Evolutionary conservation across 345 rosid genomes (phyloP), one percentile per base, ranked within the genome.

Genomic region (Rhizophora mangle): DNA sequence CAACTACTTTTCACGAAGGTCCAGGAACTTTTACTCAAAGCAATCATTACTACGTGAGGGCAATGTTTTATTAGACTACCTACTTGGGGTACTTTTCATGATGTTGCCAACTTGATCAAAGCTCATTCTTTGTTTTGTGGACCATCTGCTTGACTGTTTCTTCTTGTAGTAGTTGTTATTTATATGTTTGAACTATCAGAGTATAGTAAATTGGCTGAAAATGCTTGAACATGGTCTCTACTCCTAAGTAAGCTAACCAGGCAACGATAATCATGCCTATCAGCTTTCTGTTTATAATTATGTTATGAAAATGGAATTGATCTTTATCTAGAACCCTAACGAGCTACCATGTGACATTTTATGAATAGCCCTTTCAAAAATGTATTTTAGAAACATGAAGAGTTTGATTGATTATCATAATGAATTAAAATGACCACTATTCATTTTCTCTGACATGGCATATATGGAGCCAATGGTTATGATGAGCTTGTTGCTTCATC

Each of bases 31-130:
- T 69, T 82, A 82, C 20, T 81, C 73, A 18, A 88, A 82, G 70
- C 80, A 83, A 68, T 78, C 82, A 1, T 60, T 87, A 53, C 60
- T 86, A 67, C 85, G 84, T n/a, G 79, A 86, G 77, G 24, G 81
- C 30, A 69, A 63, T 77, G 72, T 82, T 57, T 90, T 80, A 64
- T 78, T 89, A 53, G 86, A 87, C 18, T 60, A 75, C 83, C 20
- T 88, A 72, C 81, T 86, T 78, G 64, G 83, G 89, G 96, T 90
- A 63, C 72, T n/a, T 59, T 64, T 68, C 21, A 26, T 3, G 60
- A 24, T 21, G 7, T 39, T 6, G 8, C 16, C 8, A 11, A 49
- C 39, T 27, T 24, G 52, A 20, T 29, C 27, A 22, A 18, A 4
- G 4, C 20, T 20, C 58, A 64, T 27, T 43, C 6, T 43, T 43